Percentiles rank a stretch among this genome's conserved stretches.
phyloP scores from a whole-genome alignment of 345 rosid genomes.

The Lumnitzera littorea region DNA sequence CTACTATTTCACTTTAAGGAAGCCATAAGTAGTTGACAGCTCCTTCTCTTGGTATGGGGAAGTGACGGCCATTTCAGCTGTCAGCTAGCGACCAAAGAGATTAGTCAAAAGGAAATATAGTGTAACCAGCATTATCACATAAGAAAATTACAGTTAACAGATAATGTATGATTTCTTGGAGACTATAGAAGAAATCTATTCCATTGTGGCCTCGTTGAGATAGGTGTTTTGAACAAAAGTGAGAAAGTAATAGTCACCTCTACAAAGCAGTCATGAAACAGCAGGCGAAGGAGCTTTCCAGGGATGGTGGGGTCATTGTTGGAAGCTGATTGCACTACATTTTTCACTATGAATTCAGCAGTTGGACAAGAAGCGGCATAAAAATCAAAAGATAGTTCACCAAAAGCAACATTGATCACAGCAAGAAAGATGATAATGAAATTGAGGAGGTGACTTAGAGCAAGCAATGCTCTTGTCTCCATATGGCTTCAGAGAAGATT shows the following conservation, averaged over 20 bases:
- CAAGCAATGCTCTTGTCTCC: conserved; percentile 21
- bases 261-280: conserved; percentile 87
- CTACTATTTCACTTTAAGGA: no score
- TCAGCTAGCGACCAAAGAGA: no score
- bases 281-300: conserved; percentile 80
- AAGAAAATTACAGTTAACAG: no score
- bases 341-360: conserved; percentile 56
- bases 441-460: background rate
- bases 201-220: background rate
- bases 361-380: conserved; percentile 66
- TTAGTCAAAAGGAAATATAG: no score
- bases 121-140: no score
- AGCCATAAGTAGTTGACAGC: no score
- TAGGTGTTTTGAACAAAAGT: background rate
- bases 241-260: conserved; percentile 37
- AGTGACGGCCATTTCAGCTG: no score
- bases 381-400: conserved; percentile 54
- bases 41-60: no score
- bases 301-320: conserved; percentile 59
- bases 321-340: conserved; percentile 66
- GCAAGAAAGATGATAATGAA: conserved; percentile 15
- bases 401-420: conserved; percentile 18
- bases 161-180: no score
- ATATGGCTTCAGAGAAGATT: conserved; percentile 9
- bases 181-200: no score